Conservation (phyloP, 73 alveolate species). For the Tetrahymena malaccensis region DNA sequence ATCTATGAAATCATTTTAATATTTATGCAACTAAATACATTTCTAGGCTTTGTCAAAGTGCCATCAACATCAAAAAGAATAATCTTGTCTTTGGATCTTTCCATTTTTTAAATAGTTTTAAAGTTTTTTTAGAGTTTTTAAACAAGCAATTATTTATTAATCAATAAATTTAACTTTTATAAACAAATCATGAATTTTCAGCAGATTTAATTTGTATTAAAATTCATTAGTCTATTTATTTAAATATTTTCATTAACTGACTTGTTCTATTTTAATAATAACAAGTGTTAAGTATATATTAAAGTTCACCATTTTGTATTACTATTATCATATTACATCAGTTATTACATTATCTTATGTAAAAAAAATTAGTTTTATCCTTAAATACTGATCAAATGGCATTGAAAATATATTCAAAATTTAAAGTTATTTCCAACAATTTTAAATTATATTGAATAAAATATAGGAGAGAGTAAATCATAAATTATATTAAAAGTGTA, state of each 20-base stretch:
- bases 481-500: too few relatives aligned
- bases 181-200: neutral
- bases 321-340: neutral
- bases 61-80: constrained; percentile 93
- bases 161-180: too few relatives aligned
- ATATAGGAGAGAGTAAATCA: too few relatives aligned
- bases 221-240: neutral
- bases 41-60: constrained; percentile 86
- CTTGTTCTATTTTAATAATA: neutral
- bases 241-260: neutral
- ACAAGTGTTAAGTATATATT: neutral
- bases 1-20: neutral
- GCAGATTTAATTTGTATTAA: neutral
- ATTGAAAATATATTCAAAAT: too few relatives aligned
- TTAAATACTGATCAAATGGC: neutral
- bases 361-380: too few relatives aligned
- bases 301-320: neutral
- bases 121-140: neutral
- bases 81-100: constrained; percentile 17
- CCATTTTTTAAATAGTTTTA: neutral
- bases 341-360: neutral
- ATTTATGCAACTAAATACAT: neutral
- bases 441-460: too few relatives aligned
- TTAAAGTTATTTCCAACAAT: too few relatives aligned
- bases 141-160: neutral